A percentile compares a stretch with the other conserved stretches of the same genome.
Conservation (phyloP, 2,329 filamentous ascomycete genomes). For the Fusarium nelsonii region DNA sequence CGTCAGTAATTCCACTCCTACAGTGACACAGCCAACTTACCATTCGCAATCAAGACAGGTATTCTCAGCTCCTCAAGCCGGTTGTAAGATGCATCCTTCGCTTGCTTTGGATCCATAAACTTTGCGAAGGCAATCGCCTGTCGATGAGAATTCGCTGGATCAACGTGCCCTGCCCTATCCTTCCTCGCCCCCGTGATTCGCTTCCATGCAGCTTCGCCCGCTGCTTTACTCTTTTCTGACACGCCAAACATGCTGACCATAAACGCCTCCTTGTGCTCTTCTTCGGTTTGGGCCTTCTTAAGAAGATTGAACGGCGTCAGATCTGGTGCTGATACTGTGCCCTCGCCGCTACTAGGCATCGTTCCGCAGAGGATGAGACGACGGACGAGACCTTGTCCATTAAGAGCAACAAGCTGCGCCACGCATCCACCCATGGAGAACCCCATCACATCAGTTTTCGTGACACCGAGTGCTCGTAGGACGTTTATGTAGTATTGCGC, state of each 20-base stretch:
- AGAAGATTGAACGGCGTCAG: slow-evolving; percentile 52
- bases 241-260: slow-evolving; percentile 52
- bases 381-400: slow-evolving; percentile 53
- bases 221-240: slow-evolving; percentile 50
- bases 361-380: slow-evolving; percentile 60
- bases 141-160: slow-evolving; percentile 45
- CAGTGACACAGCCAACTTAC: slow-evolving; percentile 42
- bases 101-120: slow-evolving; percentile 53
- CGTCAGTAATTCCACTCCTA: neutral
- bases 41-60: slow-evolving; percentile 56
- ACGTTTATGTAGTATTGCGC: slow-evolving; percentile 53
- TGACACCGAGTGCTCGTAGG: slow-evolving; percentile 54
- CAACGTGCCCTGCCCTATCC: slow-evolving; percentile 46
- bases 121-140: slow-evolving; percentile 53
- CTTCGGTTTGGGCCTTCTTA: slow-evolving; percentile 48
- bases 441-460: slow-evolving; percentile 59
- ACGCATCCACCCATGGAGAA: slow-evolving; percentile 64
- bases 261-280: slow-evolving; percentile 53
- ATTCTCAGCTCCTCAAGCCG: slow-evolving; percentile 52
- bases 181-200: slow-evolving; percentile 50
- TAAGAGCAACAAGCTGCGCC: slow-evolving; percentile 60
- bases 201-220: slow-evolving; percentile 52
- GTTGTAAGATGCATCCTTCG: slow-evolving; percentile 51
- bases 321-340: slow-evolving; percentile 49
- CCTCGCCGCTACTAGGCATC: slow-evolving; percentile 55